Base-by-base conservation (phyloP, 371 early-diverging fungal genomes). In the Nematocida sp. region DNA sequence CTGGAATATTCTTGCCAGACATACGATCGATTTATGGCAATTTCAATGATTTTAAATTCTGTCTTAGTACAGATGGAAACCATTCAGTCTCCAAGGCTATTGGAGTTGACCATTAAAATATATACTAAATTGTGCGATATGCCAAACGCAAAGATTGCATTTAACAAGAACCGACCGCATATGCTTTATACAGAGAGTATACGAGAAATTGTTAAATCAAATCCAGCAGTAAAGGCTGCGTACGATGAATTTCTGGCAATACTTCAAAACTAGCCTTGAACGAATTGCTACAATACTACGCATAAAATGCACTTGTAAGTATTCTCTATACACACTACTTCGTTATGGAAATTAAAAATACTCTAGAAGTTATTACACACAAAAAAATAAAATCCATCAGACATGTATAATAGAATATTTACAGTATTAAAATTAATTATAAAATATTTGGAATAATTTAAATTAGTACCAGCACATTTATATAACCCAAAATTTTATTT, bases 1-100 rank as follows among this genome's bases (percentile, higher is more conserved):
- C 90, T 97, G 69, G 92, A 91, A 83, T 98, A 96, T 87, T 93
- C 96, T 56, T 94, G 95, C 82, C 94, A 95, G 87, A 95, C 96
- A 45, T 94, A 92, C 67, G 91, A 96, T 78, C 91, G 97, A 9
- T 94, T 97, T 88, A 92, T 92, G 82, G 96, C 96, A 23, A 95
- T 97, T 18, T 92, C 92, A 50, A 92, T 94, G 4, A 94, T 96
- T 20, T 89, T 98, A 64, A 92, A 92, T 84, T 92, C 93, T 83
- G 92, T 98, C 91, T 92, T 96, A 25, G 90, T 88, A 50, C 94
- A 96, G 83, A 89, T 94, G 57, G 92, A 94, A 18, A 92, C 92
- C 23, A 90, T 91, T 44, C 92, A 92, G 66, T 92, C 93, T 15
- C 89, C 91, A 54, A 89, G 94, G 57, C 86, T 97, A 57, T 86